Base-by-base conservation (phyloP, 805 yeast genomes). In the Helenozyma rhizophorensis region DNA sequence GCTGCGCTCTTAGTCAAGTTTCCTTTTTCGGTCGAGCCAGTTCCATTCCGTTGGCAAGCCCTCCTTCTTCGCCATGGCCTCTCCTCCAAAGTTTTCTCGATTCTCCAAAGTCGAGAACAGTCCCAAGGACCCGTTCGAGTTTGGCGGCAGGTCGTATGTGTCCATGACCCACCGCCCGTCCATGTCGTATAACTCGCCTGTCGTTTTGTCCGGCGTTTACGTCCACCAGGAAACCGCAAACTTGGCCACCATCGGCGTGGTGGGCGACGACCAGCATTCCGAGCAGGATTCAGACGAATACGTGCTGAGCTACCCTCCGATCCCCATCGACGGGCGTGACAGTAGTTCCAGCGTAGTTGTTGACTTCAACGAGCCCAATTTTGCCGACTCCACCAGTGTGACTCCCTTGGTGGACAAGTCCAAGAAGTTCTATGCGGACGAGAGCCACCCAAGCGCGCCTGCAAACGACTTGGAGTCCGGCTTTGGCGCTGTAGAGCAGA, bases 161-260 rank as follows among this genome's bases (percentile, higher is more conserved):
- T 51, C 60, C 23, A 50, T 53, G 51, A 37, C 49, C 15, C 56
- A 55, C 35, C 46, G 64, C 11, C 47, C 51, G 9, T 47, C 54
- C 19, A 40, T 57, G 18, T 44, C 54, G 14, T 40, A 44, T 32
- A 45, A 45, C 23, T 58, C 71, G 3, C 77, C 79, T 4, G 56
- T 66, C 2, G 70, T 74, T 11, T 70, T 67, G 43, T 60, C 76
- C 0, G 72, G 74, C 4, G 51, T 55, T 16, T 68, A 71, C 11
- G 64, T 77, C 27, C 80, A 77, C 42, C 78, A 73, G 38, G 76
- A 75, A 38, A 68, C 81, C 0, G 80, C 76, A 1, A 70, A 64
- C 26, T 59, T 76, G 29, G 83, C 83, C 4, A 65, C 62, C 28
- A 74, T 75, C 21, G 83, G 80, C 6, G 76, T 75, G 8, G 62